These are phyloP conservation scores for Cnidoscolus chayamansa DNA, from an alignment of 441 rosid species.

Conservation along the genomic window DNA sequence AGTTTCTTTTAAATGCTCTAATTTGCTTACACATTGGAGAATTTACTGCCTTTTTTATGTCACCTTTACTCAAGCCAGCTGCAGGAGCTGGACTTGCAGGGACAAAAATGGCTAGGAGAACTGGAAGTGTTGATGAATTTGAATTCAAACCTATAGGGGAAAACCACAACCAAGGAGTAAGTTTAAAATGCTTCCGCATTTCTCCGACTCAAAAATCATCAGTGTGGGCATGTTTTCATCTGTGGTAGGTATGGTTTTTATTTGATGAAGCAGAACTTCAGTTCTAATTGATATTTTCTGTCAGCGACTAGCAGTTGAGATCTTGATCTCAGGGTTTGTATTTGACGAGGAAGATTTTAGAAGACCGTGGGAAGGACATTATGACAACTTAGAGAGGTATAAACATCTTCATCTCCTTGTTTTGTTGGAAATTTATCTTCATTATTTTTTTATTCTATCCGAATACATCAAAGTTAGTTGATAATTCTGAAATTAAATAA, in stretches of 20 bases:
- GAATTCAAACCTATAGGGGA: slow-evolving; percentile 80
- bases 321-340: slow-evolving; percentile 72
- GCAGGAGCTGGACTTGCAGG: slow-evolving; percentile 99
- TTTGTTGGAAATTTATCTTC: slow-evolving; percentile 5
- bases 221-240: neutral
- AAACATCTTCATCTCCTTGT: slow-evolving; percentile 8
- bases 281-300: slow-evolving; percentile 17
- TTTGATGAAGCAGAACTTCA: slow-evolving; percentile 1
- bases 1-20: neutral
- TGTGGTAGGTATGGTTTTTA: neutral
- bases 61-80: slow-evolving; percentile 43
- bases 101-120: slow-evolving; percentile 91
- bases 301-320: slow-evolving; percentile 87
- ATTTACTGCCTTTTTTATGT: slow-evolving; percentile 4
- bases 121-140: slow-evolving; percentile 78
- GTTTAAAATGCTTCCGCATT: slow-evolving; percentile 26
- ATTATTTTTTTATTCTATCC: slow-evolving; percentile 10
- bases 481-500: slow-evolving; percentile 4
- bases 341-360: slow-evolving; percentile 65
- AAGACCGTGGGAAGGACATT: slow-evolving; percentile 84
- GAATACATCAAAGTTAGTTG: slow-evolving; percentile 1
- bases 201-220: neutral
- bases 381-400: slow-evolving; percentile 75
- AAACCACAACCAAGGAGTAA: slow-evolving; percentile 80
- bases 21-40: neutral